Base-by-base conservation (phyloP, 2,329 filamentous ascomycete genomes). In the Colletotrichum truncatum region DNA sequence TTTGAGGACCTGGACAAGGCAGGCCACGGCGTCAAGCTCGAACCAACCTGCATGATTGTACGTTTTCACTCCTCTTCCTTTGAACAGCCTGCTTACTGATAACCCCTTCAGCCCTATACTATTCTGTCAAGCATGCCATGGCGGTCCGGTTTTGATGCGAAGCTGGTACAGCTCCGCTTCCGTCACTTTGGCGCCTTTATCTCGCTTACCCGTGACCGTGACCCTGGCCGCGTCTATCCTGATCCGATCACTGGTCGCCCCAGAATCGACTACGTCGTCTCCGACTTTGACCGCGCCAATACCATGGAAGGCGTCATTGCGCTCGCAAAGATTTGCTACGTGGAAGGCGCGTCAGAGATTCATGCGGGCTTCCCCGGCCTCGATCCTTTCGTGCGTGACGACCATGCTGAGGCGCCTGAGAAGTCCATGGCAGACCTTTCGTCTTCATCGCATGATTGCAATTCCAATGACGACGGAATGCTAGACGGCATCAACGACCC, bases 1-100 rank as follows among this genome's bases (percentile, higher is more conserved):
- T 93, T 94, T 70, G 92, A 97, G 69, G 91, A 98, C 70, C 83
- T 94, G 0, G 93, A 97, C 74, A 87, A 87, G 6, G 83, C 89
- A 41, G 93, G 93, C 62, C 93, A 98, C 71, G 95, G 95, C 38
- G 84, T 85, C 51, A 97, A 97, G 76, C 82, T 98, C 26, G 94
- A 98, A 81, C 84, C 89, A 9, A 87, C 87, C 2, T 87, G 86
- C 71, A 94, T 96, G 91, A 70, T 89, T 60, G 84, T 86, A 73
- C 72, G 83, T 74, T 39, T n/a, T 10, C 26, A 34, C 6, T 39
- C 32, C 18, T n/a, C 23, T 2, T 4, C 32, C 14, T 28, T 25
- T 3, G 11, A 26, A 8, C 18, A 7, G 18, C 3, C 11, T 34
- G 6, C 7, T 30, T 32, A n/a, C 39, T 70, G 41, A 72, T 52